Evolutionary conservation across 202 grass and related monocot genomes (phyloP).

Genomic region (Bolboschoenoplectus hybrid): DNA sequence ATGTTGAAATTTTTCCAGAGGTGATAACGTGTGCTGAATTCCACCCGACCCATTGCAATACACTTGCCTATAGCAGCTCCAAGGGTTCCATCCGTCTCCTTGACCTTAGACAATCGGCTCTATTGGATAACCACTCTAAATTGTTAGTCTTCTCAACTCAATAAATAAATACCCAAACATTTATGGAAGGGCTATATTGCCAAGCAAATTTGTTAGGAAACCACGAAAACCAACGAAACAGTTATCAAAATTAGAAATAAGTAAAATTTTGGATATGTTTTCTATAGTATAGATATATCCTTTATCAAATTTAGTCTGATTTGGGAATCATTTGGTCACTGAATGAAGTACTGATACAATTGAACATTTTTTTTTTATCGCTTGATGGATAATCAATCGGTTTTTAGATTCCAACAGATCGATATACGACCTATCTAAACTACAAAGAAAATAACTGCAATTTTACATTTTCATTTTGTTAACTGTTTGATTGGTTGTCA

Average conservation of each 20-base stretch:
- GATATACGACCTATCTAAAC: background rate
- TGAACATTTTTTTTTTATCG: background rate
- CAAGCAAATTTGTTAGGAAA: background rate
- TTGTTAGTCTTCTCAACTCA: constrained; percentile 61
- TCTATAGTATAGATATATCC: background rate
- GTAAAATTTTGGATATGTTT: background rate
- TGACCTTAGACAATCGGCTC: constrained; percentile 87
- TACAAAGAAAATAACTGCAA: background rate
- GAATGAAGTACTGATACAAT: background rate
- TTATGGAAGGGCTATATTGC: background rate
- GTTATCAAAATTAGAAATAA: background rate
- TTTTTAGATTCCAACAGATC: background rate
- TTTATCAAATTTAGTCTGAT: constrained; percentile 4
- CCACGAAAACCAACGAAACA: background rate
- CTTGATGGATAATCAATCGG: background rate
- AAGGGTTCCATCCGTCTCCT: constrained; percentile 96
- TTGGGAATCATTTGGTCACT: background rate
- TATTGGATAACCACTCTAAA: constrained; percentile 92
- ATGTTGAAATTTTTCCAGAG: constrained; percentile 53
- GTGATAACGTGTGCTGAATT: constrained; percentile 98
- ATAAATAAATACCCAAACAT: constrained; percentile 39
- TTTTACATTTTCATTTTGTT: background rate
- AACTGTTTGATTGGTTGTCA: background rate
- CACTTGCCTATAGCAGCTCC: constrained; percentile 92
- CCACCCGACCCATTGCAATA: constrained; percentile 85